Evolutionary conservation across 352 stramenopile genomes (phyloP).

Genomic region (Peronospora tabacina): DNA sequence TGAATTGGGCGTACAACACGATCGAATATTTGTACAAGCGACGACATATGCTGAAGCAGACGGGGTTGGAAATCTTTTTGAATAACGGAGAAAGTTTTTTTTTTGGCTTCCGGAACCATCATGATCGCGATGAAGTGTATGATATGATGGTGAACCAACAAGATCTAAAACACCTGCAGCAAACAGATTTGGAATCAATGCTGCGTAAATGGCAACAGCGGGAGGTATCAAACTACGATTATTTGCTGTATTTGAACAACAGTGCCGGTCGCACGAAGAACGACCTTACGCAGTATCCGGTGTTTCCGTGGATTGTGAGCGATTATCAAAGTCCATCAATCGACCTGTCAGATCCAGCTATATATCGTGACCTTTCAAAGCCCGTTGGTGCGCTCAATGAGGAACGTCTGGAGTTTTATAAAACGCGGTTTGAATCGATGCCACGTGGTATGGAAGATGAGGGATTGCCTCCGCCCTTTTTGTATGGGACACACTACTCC

Average conservation of each 20-base stretch:
- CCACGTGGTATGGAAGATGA: constrained; percentile 75
- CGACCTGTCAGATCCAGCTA: constrained; percentile 71
- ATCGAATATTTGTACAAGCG: constrained; percentile 84
- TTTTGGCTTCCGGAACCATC: constrained; percentile 68
- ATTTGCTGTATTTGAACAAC: constrained; percentile 86
- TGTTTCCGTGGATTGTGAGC: constrained; percentile 95
- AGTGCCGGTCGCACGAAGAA: constrained; percentile 79
- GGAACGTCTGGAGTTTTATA: constrained; percentile 84
- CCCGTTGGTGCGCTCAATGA: constrained; percentile 92
- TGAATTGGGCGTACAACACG: constrained; percentile 73
- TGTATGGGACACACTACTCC: constrained; percentile 94
- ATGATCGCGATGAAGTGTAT: constrained; percentile 79
- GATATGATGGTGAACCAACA: constrained; percentile 77
- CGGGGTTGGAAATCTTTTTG: constrained; percentile 80
- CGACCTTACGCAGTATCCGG: constrained; percentile 92
- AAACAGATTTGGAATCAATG: constrained; percentile 68
- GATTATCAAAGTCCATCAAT: constrained; percentile 85
- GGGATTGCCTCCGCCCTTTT: constrained; percentile 87
- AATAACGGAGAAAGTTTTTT: constrained; percentile 65
- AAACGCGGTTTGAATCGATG: constrained; percentile 88
- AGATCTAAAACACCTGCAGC: constrained; percentile 49
- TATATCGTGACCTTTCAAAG: constrained; percentile 92
- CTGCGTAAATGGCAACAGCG: constrained; percentile 73
- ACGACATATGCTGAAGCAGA: constrained; percentile 87
- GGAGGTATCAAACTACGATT: constrained; percentile 94